Conservation (phyloP, 345 rosid species). For the Heritiera fomes region DNA sequence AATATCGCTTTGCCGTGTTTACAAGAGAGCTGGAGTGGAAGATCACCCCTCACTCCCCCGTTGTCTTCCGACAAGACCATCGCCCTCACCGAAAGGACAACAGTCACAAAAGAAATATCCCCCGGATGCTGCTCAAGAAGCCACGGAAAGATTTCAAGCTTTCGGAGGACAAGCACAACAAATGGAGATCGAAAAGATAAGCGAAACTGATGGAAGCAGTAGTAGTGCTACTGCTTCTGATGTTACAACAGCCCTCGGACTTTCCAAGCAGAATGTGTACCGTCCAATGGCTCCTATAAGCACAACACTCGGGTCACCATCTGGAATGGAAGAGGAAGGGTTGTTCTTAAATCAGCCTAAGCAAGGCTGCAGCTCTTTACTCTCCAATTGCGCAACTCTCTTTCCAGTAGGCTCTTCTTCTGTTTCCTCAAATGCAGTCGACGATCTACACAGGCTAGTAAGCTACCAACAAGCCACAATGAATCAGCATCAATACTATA, state of each 20-base stretch:
- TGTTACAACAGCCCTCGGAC: slow-evolving; percentile 64
- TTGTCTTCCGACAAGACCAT: slow-evolving; percentile 44
- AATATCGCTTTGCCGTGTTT: slow-evolving; percentile 92
- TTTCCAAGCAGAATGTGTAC: slow-evolving; percentile 53
- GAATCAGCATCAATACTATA: slow-evolving; percentile 42
- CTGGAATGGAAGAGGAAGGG: slow-evolving; percentile 35
- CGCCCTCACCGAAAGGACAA: slow-evolving; percentile 36
- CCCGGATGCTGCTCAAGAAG: slow-evolving; percentile 22
- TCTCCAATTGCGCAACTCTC: slow-evolving; percentile 27
- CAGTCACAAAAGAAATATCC: slow-evolving; percentile 29
- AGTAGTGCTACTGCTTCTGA: slow-evolving; percentile 62
- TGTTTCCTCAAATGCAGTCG: slow-evolving; percentile 37
- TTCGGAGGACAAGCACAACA: slow-evolving; percentile 27
- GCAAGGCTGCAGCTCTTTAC: slow-evolving; percentile 27
- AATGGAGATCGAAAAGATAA: slow-evolving; percentile 38
- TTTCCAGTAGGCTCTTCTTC: slow-evolving; percentile 33
- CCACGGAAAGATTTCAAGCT: slow-evolving; percentile 29
- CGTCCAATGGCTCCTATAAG: slow-evolving; percentile 40
- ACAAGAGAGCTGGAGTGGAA: slow-evolving; percentile 94
- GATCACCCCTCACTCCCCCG: slow-evolving; percentile 89
- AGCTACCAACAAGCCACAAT: slow-evolving; percentile 53
- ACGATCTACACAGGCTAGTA: slow-evolving; percentile 74
- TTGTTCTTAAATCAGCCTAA: slow-evolving; percentile 29
- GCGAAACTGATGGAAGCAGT: slow-evolving; percentile 50
- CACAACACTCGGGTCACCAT: slow-evolving; percentile 31